These are phyloP conservation scores for Oleoguttula mirabilis DNA, from an alignment of 495 filamentous ascomycete species.

Conservation along the genomic window DNA sequence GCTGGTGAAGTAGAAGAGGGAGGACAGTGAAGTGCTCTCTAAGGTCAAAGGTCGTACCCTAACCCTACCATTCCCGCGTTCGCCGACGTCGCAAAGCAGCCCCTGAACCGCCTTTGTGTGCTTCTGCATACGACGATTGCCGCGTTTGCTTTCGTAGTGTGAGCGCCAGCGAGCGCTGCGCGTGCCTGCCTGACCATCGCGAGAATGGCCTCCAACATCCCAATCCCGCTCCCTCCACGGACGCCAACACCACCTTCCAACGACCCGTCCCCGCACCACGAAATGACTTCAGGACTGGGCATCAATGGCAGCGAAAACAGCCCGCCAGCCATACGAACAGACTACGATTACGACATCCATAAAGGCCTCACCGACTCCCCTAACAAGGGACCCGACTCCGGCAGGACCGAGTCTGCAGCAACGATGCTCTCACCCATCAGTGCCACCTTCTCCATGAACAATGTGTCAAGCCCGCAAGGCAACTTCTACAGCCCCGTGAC, in stretches of 20 bases:
- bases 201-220: not conserved
- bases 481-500: constrained; percentile 33
- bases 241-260: not conserved
- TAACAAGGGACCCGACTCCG: not conserved
- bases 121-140: too few species aligned
- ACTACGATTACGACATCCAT: constrained; percentile 18
- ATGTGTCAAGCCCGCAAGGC: constrained; percentile 10
- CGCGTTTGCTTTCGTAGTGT: too few species aligned
- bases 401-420: not conserved
- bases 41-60: too few species aligned
- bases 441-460: constrained; percentile 4
- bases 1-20: too few species aligned
- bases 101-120: too few species aligned
- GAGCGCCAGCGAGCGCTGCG: too few species aligned
- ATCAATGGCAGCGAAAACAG: constrained; percentile 2
- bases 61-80: too few species aligned
- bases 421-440: constrained; percentile 15
- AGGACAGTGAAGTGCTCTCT: too few species aligned
- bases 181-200: too few species aligned
- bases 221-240: not conserved
- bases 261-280: not conserved
- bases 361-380: constrained; percentile 16
- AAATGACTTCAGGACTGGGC: not conserved
- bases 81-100: too few species aligned
- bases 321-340: constrained; percentile 6